Conservation (phyloP, 108 stramenopile genomes). For the Fragilariopsis cylindrus region DNA sequence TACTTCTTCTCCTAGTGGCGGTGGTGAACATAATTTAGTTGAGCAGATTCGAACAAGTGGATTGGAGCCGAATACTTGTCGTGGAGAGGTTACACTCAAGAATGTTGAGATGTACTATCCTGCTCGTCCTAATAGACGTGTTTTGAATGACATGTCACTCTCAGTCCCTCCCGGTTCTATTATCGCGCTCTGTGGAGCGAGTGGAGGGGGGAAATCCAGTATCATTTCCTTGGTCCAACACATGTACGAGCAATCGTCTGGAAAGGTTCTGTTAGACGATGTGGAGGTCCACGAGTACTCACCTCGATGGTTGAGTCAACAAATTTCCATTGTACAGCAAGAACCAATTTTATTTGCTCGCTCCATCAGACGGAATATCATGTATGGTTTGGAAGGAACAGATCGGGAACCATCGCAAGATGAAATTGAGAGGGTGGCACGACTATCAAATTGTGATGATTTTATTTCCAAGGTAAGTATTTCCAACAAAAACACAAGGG, state of each 20-base stretch:
- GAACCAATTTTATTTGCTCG: constrained; percentile 90
- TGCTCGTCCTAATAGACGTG: constrained; percentile 52
- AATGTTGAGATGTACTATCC: constrained; percentile 64
- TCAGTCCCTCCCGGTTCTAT: constrained; percentile 52
- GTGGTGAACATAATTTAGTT: background rate
- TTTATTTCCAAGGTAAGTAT: constrained; percentile 53
- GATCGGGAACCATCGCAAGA: constrained; percentile 53
- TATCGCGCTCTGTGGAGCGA: constrained; percentile 79
- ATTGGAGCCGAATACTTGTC: constrained; percentile 41
- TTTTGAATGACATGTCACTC: constrained; percentile 55
- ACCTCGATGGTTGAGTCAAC: constrained; percentile 44
- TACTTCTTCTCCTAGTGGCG: background rate
- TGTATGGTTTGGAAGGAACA: constrained; percentile 73
- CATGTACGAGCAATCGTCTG: constrained; percentile 73
- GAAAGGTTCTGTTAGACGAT: constrained; percentile 55
- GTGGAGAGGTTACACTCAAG: constrained; percentile 45
- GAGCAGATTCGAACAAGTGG: constrained; percentile 38
- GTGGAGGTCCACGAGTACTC: constrained; percentile 46
- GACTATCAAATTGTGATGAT: constrained; percentile 78
- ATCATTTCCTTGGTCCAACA: constrained; percentile 69
- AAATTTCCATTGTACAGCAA: constrained; percentile 80
- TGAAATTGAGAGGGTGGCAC: constrained; percentile 74
- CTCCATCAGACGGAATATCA: constrained; percentile 82
- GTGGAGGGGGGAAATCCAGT: constrained; percentile 79
- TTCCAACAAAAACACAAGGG: background rate